Evolutionary conservation across 345 rosid species (phyloP), one percentile per base, ranked within the genome.

Genomic region (Gossypium herbaceum): DNA sequence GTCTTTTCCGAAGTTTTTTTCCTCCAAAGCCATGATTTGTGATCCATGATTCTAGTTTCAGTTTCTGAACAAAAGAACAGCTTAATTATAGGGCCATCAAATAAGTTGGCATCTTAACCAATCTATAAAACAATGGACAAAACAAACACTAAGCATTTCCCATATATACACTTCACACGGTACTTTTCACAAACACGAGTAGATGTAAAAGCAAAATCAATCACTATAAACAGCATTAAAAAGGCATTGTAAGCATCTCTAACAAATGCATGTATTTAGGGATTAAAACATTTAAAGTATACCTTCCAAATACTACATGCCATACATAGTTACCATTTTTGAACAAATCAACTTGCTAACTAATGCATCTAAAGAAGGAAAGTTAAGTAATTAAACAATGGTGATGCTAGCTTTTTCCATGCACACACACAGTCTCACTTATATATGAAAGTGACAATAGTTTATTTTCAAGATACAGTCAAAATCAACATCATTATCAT

Each of bases 21-120:
- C 83, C 80, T 81, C 94, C 94, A 85, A 59, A 77, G 86, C 94
- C 94, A 90, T 25, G 85, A 54, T 76, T 78, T 85, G 34, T 80
- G 80, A 76, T 90, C 94, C 94, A 90, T 90, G 58, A 27, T 9
- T 2, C 41, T 19, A 27, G 9, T 70, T 29, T 12, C 48, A 54
- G 19, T 54, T n/a, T 55, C 74, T 29, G 63, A 71, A 54, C 51
- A n/a, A 71, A 71, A 34, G 45, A 27, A 45, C 9, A 57, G 4
- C 19, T 19, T 48, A 71, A 55, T 39, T 39, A 11, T 6, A 43
- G 20, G 58, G 22, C 15, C 16, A 58, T 20, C 55, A 72, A 57
- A 52, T 72, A 11, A 58, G 29, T 15, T n/a, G 59, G 24, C 10
- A 55, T n/a, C 59, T 19, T 19, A 55, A 55, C 59, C 59, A 55